Conservation (phyloP, 2,329 filamentous ascomycete genomes). For the Colletotrichum eremochloae region DNA sequence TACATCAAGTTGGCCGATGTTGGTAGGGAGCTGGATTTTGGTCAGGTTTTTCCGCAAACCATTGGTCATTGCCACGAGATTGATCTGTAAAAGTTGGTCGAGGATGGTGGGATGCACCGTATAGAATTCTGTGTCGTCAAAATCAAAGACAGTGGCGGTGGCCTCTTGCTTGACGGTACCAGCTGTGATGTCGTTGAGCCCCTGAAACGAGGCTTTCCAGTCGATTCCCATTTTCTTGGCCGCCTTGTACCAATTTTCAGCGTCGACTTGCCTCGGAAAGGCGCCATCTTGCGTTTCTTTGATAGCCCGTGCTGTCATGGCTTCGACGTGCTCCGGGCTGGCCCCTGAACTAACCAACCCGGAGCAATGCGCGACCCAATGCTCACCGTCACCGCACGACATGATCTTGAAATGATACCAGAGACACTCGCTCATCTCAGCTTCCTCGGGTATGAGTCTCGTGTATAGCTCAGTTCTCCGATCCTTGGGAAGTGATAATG, state of each 20-base stretch:
- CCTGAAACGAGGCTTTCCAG: slow-evolving; percentile 30
- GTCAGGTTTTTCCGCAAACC: slow-evolving; percentile 11
- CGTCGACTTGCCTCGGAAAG: slow-evolving; percentile 12
- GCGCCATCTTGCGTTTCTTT: slow-evolving; percentile 6
- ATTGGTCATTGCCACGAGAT: slow-evolving; percentile 24
- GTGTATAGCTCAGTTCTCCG: slow-evolving; percentile 51
- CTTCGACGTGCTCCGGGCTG: slow-evolving; percentile 1
- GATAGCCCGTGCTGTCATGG: background rate
- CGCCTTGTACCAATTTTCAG: slow-evolving; percentile 28
- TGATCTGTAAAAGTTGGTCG: slow-evolving; percentile 35
- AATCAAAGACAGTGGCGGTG: slow-evolving; percentile 29
- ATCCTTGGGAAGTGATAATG: slow-evolving; percentile 48
- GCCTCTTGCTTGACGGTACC: slow-evolving; percentile 12
- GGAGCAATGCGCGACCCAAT: slow-evolving; percentile 49
- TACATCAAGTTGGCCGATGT: slow-evolving; percentile 11
- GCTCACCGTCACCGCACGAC: slow-evolving; percentile 46
- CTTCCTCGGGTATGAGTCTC: slow-evolving; percentile 44
- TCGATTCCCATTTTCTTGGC: slow-evolving; percentile 29
- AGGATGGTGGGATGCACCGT: slow-evolving; percentile 26
- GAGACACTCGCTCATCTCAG: background rate
- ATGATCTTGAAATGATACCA: slow-evolving; percentile 54
- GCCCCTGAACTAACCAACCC: slow-evolving; percentile 27
- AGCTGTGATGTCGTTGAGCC: slow-evolving; percentile 26
- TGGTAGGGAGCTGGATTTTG: slow-evolving; percentile 26
- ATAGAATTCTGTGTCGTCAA: slow-evolving; percentile 29